Conservation (phyloP, 1,284 basidiomycete genomes). For the Marasmius tenuissimus region DNA sequence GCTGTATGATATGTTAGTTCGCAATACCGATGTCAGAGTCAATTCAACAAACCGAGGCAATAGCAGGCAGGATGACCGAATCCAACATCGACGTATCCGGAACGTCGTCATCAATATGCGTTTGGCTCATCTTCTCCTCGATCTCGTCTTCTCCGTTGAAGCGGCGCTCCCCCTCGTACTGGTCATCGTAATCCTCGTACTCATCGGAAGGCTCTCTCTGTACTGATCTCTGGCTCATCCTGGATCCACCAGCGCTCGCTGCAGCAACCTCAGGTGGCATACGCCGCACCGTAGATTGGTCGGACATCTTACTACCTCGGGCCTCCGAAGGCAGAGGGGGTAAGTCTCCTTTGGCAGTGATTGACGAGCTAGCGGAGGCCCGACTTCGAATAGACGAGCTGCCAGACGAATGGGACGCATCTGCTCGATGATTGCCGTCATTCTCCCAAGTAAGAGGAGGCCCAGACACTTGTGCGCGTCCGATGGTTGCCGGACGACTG, state of each 20-base stretch:
- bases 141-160: conserved; percentile 11
- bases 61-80: conserved; percentile 91
- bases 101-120: conserved; percentile 57
- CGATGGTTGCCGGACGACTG: conserved; percentile 56
- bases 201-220: conserved; percentile 58
- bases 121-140: conserved; percentile 16
- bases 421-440: conserved; percentile 40
- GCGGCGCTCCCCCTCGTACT: conserved; percentile 29
- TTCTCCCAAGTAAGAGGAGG: conserved; percentile 77
- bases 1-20: conserved; percentile 41
- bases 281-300: conserved; percentile 67
- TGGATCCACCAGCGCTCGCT: conserved; percentile 15
- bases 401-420: conserved; percentile 13
- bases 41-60: conserved; percentile 72
- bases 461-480: conserved; percentile 60
- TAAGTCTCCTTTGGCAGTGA: conserved; percentile 57
- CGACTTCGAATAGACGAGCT: conserved; percentile 2
- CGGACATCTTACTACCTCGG: conserved; percentile 44
- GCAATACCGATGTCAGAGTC: conserved; percentile 5
- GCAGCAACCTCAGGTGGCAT: conserved; percentile 33
- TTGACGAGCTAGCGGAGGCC: conserved; percentile 31
- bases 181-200: conserved; percentile 67
- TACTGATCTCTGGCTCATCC: conserved; percentile 21
- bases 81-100: conserved; percentile 90
- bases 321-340: conserved; percentile 53